Conservation (phyloP, 1,284 basidiomycete genomes). For the Mycosarcoma mackinlayi region DNA sequence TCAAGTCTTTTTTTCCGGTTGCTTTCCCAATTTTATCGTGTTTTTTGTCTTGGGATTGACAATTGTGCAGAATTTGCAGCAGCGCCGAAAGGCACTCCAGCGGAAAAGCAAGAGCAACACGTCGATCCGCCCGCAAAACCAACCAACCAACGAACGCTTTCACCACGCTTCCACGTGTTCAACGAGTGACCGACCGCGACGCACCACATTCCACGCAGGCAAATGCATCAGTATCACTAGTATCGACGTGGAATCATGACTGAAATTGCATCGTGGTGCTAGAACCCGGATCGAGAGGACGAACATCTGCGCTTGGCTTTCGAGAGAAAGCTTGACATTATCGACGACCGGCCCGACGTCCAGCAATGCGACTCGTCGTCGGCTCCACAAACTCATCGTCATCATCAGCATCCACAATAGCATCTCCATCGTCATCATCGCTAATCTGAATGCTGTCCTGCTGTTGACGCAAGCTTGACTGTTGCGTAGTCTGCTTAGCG, state of each 20-base stretch:
- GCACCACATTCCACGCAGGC: too few relatives aligned
- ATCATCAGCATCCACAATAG: conserved; percentile 23
- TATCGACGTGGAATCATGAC: too few relatives aligned
- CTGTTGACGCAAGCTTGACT: conserved; percentile 7
- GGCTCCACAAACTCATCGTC: conserved; percentile 46
- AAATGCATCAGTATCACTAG: too few relatives aligned
- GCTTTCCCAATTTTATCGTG: too few relatives aligned
- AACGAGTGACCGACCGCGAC: not conserved
- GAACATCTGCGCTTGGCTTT: too few relatives aligned
- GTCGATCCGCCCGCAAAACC: conserved; percentile 11
- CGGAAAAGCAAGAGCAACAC: not conserved
- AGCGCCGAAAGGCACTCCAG: conserved; percentile 12
- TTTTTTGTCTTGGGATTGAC: too few relatives aligned
- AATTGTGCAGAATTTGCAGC: not conserved
- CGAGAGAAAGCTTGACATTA: conserved; percentile 1
- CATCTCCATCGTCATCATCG: conserved; percentile 31
- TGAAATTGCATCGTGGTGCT: too few relatives aligned
- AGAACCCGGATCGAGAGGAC: too few relatives aligned
- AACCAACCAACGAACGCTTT: not conserved
- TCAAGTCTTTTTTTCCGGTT: too few relatives aligned
- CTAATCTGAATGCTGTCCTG: conserved; percentile 45
- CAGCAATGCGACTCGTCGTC: conserved; percentile 5
- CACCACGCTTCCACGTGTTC: not conserved
- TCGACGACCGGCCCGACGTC: conserved; percentile 13
- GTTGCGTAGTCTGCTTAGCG: not conserved